Conservation (phyloP, 2,329 filamentous ascomycete genomes). For the Huntiella moniliformis region DNA sequence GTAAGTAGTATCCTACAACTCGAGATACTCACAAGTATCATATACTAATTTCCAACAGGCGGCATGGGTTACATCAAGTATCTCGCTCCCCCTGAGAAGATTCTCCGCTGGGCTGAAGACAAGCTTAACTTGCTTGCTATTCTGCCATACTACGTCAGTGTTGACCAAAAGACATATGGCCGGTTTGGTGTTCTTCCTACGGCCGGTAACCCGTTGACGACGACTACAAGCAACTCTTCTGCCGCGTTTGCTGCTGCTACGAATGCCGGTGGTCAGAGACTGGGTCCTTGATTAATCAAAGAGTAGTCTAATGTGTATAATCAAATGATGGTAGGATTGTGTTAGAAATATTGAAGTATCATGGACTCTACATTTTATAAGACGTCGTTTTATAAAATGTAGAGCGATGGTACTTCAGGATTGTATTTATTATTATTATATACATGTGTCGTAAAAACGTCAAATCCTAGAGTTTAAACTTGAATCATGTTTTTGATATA, state of each 20-base stretch:
- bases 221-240: slow-evolving; percentile 21
- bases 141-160: slow-evolving; percentile 78
- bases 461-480: no score
- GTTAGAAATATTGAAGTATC: neutral
- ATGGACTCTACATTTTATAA: neutral
- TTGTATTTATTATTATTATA: no score
- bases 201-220: slow-evolving; percentile 20
- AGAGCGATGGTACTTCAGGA: no score
- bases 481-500: no score
- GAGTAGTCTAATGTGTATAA: neutral
- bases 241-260: slow-evolving; percentile 39
- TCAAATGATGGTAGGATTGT: neutral
- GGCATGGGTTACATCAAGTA: slow-evolving; percentile 79
- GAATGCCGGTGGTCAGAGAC: slow-evolving; percentile 40
- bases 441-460: no score
- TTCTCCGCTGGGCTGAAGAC: slow-evolving; percentile 70
- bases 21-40: neutral
- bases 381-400: neutral
- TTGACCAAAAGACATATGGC: slow-evolving; percentile 91
- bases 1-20: slow-evolving; percentile 30
- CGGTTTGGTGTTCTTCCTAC: slow-evolving; percentile 74
- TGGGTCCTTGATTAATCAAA: slow-evolving; percentile 39
- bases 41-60: slow-evolving; percentile 28
- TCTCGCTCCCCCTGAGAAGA: slow-evolving; percentile 74
- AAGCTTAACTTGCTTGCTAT: slow-evolving; percentile 71